Conservation (phyloP, 2,329 filamentous ascomycete species). For the Pseudocercospora cruenta region DNA sequence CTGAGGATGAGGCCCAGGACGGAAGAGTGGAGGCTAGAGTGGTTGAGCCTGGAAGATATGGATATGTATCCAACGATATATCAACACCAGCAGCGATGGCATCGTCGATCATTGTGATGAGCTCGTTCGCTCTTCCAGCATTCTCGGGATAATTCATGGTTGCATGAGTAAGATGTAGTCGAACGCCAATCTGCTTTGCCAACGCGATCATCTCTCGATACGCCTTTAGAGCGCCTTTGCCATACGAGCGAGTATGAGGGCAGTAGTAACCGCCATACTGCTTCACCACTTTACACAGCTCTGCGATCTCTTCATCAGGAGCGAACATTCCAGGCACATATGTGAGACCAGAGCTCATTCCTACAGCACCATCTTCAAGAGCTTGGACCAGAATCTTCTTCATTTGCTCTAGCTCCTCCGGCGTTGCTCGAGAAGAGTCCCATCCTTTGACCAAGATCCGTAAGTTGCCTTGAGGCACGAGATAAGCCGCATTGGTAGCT, state of each 20-base stretch:
- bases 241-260: slow-evolving; percentile 35
- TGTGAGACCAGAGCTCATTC: slow-evolving; percentile 35
- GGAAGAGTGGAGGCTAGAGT: slow-evolving; percentile 32
- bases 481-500: slow-evolving; percentile 35
- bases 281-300: slow-evolving; percentile 33
- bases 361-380: slow-evolving; percentile 34
- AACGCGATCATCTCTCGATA: slow-evolving; percentile 36
- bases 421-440: slow-evolving; percentile 26
- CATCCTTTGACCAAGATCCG: slow-evolving; percentile 35
- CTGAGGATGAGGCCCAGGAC: slow-evolving; percentile 30
- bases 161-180: slow-evolving; percentile 36
- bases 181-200: slow-evolving; percentile 33
- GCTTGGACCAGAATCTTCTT: slow-evolving; percentile 26
- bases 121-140: slow-evolving; percentile 32
- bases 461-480: slow-evolving; percentile 38
- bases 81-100: slow-evolving; percentile 31
- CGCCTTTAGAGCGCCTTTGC: slow-evolving; percentile 34
- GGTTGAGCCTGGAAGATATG: slow-evolving; percentile 35
- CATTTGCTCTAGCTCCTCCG: slow-evolving; percentile 31
- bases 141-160: slow-evolving; percentile 38
- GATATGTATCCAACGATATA: slow-evolving; percentile 35
- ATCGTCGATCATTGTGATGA: slow-evolving; percentile 33
- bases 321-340: slow-evolving; percentile 37
- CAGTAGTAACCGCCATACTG: slow-evolving; percentile 35
- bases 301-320: slow-evolving; percentile 29